A percentile compares a stretch with the other conserved stretches of the same genome.
These are phyloP conservation scores for Rubus idaeus DNA, from an alignment of 306 rosid genomes.

Conservation along the genomic window DNA sequence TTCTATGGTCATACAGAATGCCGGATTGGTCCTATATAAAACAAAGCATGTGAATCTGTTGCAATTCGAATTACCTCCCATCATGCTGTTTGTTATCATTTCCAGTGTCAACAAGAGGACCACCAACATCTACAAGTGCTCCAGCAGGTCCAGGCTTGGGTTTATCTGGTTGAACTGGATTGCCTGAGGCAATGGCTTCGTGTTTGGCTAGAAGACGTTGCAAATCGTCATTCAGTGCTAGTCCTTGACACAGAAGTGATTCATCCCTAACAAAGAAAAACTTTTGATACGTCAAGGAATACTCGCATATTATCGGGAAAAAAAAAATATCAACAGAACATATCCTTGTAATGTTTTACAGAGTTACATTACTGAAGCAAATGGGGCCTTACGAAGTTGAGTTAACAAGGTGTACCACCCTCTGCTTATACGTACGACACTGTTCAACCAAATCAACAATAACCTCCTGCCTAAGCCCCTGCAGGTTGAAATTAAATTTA, in stretches of 20 bases:
- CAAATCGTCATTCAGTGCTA: conserved; percentile 91
- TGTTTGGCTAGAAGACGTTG: conserved; percentile 89
- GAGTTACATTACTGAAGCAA: neutral
- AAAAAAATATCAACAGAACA: neutral
- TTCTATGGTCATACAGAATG: neutral
- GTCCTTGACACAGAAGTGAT: conserved; percentile 91
- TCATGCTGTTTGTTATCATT: conserved; percentile 54
- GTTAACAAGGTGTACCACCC: conserved; percentile 97
- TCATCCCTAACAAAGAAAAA: conserved; percentile 62
- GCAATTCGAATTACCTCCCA: conserved; percentile 46
- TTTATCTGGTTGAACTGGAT: conserved; percentile 50
- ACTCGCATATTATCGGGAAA: neutral
- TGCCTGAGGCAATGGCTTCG: conserved; percentile 85
- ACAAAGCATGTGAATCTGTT: conserved; percentile 1
- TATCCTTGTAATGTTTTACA: neutral
- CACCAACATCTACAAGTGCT: conserved; percentile 55
- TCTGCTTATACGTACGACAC: conserved; percentile 88
- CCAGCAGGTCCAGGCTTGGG: conserved; percentile 49
- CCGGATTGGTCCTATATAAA: neutral
- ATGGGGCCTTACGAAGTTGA: conserved; percentile 76
- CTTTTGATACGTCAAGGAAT: conserved; percentile 2
- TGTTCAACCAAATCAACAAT: conserved; percentile 91
- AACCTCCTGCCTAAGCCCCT: conserved; percentile 96
- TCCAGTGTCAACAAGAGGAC: conserved; percentile 82
- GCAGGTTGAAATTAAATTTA: conserved; percentile 19